These are phyloP conservation scores for Fraxinus greggii DNA, from an alignment of 305 asterid genomes.

Conservation along the genomic window DNA sequence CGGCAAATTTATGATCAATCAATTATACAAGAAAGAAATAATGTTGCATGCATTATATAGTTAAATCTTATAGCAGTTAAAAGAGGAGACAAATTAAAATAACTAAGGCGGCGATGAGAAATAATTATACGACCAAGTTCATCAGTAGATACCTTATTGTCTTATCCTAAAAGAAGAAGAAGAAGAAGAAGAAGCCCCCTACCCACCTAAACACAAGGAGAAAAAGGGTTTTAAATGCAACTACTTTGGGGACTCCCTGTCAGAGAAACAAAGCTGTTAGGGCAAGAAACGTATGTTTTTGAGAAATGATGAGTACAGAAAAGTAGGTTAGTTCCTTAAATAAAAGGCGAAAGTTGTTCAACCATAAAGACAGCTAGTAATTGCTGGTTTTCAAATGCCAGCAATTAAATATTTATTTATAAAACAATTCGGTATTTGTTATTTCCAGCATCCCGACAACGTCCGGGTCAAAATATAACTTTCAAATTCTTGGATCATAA, in stretches of 20 bases:
- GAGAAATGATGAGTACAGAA: neutral
- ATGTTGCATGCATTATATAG: no score
- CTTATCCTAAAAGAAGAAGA: neutral
- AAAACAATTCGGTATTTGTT: no score
- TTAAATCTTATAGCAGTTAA: no score
- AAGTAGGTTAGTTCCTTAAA: neutral
- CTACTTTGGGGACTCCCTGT: neutral
- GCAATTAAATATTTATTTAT: neutral
- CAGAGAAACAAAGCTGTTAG: neutral
- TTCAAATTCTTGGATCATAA: neutral
- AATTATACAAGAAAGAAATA: no score
- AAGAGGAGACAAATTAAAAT: no score
- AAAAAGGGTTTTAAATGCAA: neutral
- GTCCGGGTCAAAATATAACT: neutral
- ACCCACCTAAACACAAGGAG: neutral
- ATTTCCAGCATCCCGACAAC: no score
- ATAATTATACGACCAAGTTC: neutral
- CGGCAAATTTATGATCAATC: neutral
- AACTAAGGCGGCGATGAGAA: no score
- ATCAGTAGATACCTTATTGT: neutral
- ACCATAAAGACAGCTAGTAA: neutral
- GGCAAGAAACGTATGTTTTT: neutral
- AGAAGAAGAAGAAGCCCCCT: neutral
- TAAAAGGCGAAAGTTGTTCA: neutral
- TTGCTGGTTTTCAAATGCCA: neutral